Evolutionary conservation across 78 protist species (phyloP).

Genomic region (Mastigamoeba balamuthi): DNA sequence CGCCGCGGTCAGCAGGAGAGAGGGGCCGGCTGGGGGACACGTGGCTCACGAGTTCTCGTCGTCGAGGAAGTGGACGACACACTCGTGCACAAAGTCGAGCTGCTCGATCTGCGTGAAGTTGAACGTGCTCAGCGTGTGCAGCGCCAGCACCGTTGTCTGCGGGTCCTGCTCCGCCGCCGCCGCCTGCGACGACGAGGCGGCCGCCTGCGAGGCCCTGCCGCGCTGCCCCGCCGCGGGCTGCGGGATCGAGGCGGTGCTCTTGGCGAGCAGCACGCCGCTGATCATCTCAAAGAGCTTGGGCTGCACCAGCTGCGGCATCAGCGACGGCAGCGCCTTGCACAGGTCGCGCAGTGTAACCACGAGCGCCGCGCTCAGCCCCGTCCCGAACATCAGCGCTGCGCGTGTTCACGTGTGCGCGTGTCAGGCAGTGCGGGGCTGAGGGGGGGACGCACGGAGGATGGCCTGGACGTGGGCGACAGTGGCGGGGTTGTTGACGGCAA

Average conservation of each 20-base stretch:
- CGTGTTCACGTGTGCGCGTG: too few species aligned
- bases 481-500: constrained; percentile 22
- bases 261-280: constrained; percentile 4
- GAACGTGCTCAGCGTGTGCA: constrained; percentile 61
- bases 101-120: constrained; percentile 53
- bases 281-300: constrained; percentile 4
- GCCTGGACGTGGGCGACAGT: constrained; percentile 6
- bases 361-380: constrained; percentile 17
- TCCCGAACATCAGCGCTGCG: constrained; percentile 22
- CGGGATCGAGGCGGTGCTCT: constrained; percentile 13
- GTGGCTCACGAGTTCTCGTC: constrained; percentile 31
- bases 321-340: constrained; percentile 19
- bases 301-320: constrained; percentile 45
- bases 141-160: constrained; percentile 38
- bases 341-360: constrained; percentile 20
- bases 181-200: neutral
- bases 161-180: constrained; percentile 3
- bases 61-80: constrained; percentile 58
- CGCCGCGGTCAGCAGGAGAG: constrained; percentile 14
- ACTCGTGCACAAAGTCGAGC: constrained; percentile 37
- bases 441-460: constrained; percentile 32
- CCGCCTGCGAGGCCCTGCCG: neutral
- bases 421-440: constrained; percentile 5
- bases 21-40: constrained; percentile 27
- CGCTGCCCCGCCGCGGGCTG: constrained; percentile 20